Percentiles rank a stretch among this genome's conserved stretches.
These are phyloP conservation scores for Aureobasidium lini DNA, from an alignment of 2,329 filamentous ascomycete species.

Conservation along the genomic window DNA sequence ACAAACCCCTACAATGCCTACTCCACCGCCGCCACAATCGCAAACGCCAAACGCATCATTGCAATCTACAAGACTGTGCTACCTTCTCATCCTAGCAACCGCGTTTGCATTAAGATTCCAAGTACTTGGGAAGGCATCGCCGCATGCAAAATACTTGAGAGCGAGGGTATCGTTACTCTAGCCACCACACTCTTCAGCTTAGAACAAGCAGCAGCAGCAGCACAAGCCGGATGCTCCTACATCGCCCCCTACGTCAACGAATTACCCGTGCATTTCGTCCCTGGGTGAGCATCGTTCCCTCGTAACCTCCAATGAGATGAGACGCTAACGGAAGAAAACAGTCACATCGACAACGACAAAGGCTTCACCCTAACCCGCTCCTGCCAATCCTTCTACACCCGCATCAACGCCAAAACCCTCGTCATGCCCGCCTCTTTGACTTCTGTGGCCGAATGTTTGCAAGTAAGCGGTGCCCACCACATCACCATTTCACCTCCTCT, in stretches of 20 bases:
- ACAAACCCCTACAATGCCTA: conserved; percentile 17
- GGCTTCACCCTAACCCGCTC: conserved; percentile 45
- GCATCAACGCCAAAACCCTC: conserved; percentile 36
- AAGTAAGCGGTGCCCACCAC: conserved; percentile 50
- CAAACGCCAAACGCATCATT: conserved; percentile 15
- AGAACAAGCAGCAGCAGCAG: conserved; percentile 52
- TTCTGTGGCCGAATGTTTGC: conserved; percentile 50
- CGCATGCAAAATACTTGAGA: conserved; percentile 50
- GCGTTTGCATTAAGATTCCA: conserved; percentile 57
- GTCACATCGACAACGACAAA: conserved; percentile 43
- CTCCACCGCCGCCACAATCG: conserved; percentile 10
- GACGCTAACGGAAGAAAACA: too few relatives aligned
- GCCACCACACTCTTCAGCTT: conserved; percentile 58
- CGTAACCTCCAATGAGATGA: too few relatives aligned
- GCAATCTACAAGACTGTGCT: conserved; percentile 1
- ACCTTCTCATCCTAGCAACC: conserved; percentile 14
- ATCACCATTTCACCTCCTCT: conserved; percentile 52
- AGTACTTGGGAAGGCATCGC: conserved; percentile 57
- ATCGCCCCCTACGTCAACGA: conserved; percentile 61
- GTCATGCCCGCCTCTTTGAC: conserved; percentile 53
- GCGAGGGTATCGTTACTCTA: conserved; percentile 49
- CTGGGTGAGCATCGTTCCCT: conserved; percentile 12
- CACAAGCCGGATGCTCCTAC: conserved; percentile 51
- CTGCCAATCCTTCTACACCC: conserved; percentile 47
- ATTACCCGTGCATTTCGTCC: conserved; percentile 48